Percentiles rank a stretch among this genome's conserved stretches.
Evolutionary conservation across 495 filamentous ascomycete species (phyloP).

Genomic region (Cenococcum geophilum): DNA sequence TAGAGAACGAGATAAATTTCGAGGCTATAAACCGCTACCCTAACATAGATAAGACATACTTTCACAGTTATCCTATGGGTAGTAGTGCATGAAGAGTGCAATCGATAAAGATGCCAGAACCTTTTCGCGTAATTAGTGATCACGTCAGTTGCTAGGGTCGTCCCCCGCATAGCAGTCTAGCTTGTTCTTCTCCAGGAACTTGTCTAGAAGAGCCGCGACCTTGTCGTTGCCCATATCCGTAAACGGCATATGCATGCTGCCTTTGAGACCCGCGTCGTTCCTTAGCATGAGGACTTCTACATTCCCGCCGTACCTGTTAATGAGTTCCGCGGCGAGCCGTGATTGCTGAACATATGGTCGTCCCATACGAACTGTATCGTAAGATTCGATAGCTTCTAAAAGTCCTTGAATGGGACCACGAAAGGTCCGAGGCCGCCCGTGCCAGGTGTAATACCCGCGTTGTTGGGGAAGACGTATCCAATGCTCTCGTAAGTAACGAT

Average conservation of each 20-base stretch:
- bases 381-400: slow-evolving; percentile 44
- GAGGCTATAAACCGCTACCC: no score
- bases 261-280: slow-evolving; percentile 39
- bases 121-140: no score
- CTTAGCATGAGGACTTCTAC: slow-evolving; percentile 41
- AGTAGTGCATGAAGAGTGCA: no score
- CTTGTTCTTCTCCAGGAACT: slow-evolving; percentile 37
- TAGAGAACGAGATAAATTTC: no score
- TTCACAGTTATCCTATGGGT: no score
- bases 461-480: slow-evolving; percentile 45
- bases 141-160: no score
- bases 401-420: slow-evolving; percentile 41
- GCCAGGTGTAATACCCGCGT: slow-evolving; percentile 35
- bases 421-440: slow-evolving; percentile 37
- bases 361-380: slow-evolving; percentile 47
- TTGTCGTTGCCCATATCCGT: slow-evolving; percentile 45
- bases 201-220: slow-evolving; percentile 40
- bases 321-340: slow-evolving; percentile 36
- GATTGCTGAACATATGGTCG: slow-evolving; percentile 41
- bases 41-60: no score
- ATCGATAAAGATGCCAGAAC: no score
- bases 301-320: slow-evolving; percentile 46
- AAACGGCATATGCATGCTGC: slow-evolving; percentile 45
- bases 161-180: slow-evolving; percentile 36
- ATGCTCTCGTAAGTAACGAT: slow-evolving; percentile 47